Evolutionary conservation across 73 alveolate species (phyloP), one percentile per base, ranked within the genome.

Genomic region (Paramecium primaurelia): DNA sequence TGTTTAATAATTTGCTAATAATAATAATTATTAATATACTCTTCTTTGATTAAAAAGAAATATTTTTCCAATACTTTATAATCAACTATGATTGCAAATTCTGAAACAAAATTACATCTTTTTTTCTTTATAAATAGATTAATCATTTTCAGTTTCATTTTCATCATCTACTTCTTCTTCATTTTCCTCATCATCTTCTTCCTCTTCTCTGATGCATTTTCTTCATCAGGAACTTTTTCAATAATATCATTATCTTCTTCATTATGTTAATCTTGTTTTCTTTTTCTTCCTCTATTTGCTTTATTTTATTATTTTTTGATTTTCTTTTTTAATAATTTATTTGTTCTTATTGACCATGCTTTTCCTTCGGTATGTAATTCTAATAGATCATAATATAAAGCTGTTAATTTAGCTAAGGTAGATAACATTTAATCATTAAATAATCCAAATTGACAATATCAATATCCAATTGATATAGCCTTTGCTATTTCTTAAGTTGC

Each of bases 311-410:
- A 22, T 25, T 89, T 89, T 71, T 89, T 89, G 3, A 51, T 71
- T 45, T 89, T 89, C 64, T 89, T 89, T 26, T 89, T 89, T 10
- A 89, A 59, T 26, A 89, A 22, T 28, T 71, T 68, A 71, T 89
- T 83, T 18, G 94, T 89, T 89, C 88, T 26, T 22, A 89, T 77
- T 4, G 85, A 58, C 36, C 71, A 58, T 1, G 44, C 86, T 44
- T 89, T 89, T 34, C 94, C 94, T 40, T 89, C 7, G 7, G 94
- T 71, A 83, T 89, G 54, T 2, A 64, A 42, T 71, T 89, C 94
- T 44, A 89, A 59, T 22, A 89, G 58, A 71, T 89, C 94, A 89
- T 59, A 89, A 83, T 40, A 89, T n/a, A 71, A 34, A 6, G 86
- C 51, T 45, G 88, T 89, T 4, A 71, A 42, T 12, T 45, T 59